These are phyloP conservation scores for Dactylonectria macrodidyma DNA, from an alignment of 2,329 filamentous ascomycete species.

Conservation along the genomic window DNA sequence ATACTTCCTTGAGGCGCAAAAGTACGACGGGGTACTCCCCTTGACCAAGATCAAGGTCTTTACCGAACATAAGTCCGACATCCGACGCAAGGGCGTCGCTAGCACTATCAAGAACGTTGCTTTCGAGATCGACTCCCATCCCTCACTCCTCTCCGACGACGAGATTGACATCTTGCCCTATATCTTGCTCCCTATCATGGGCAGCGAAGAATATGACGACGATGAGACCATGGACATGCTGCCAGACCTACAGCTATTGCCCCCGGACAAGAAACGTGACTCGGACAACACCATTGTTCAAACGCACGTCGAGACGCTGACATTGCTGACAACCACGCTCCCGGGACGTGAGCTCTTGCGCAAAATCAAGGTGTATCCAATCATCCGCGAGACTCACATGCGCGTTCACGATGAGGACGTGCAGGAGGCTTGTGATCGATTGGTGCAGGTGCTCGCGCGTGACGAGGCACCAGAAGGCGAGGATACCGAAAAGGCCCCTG, in stretches of 20 bases:
- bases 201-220: slow-evolving; percentile 88
- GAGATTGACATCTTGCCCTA: slow-evolving; percentile 90
- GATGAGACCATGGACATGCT: slow-evolving; percentile 91
- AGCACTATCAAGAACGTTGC: slow-evolving; percentile 95
- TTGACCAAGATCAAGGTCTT: slow-evolving; percentile 94
- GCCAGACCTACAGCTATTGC: slow-evolving; percentile 89
- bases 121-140: slow-evolving; percentile 84
- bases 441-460: slow-evolving; percentile 91
- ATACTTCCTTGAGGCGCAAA: slow-evolving; percentile 81
- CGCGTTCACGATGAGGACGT: slow-evolving; percentile 85
- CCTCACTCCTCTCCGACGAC: slow-evolving; percentile 77
- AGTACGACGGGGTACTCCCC: slow-evolving; percentile 88
- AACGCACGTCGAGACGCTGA: slow-evolving; percentile 90
- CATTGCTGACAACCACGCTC: slow-evolving; percentile 84
- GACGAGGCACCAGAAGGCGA: slow-evolving; percentile 73
- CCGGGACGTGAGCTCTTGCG: slow-evolving; percentile 83
- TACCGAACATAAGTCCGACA: slow-evolving; percentile 87
- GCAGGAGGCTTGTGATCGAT: slow-evolving; percentile 85
- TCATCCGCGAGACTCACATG: slow-evolving; percentile 88
- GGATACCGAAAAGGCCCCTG: slow-evolving; percentile 58
- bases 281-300: slow-evolving; percentile 81
- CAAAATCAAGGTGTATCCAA: slow-evolving; percentile 86
- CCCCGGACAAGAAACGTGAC: slow-evolving; percentile 91
- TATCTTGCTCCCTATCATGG: slow-evolving; percentile 88
- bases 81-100: slow-evolving; percentile 94